phyloP scores from a whole-genome alignment of 306 rosid species.

The Mimosa bimucronata region DNA sequence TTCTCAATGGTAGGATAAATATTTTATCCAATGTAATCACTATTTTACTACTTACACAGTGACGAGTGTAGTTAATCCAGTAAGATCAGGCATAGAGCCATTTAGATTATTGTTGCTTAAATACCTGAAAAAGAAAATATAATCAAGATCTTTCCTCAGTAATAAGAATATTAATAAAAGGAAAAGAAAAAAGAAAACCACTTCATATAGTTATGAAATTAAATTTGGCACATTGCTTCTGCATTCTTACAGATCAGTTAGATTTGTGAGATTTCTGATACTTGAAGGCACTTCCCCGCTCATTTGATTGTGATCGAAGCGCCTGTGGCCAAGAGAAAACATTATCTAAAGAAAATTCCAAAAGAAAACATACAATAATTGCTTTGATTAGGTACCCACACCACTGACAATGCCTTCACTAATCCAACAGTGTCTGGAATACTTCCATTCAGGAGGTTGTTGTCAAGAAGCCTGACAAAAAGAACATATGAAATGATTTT shows the following conservation, averaged over 20 bases:
- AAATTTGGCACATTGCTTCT: constrained; percentile 13
- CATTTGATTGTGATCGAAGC: constrained; percentile 55
- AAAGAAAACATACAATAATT: not conserved
- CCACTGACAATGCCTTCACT: constrained; percentile 48
- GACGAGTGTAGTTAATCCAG: constrained; percentile 44
- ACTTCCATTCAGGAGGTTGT: constrained; percentile 48
- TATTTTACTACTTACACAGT: constrained; percentile 55
- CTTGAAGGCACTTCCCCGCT: constrained; percentile 50
- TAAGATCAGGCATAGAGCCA: constrained; percentile 58
- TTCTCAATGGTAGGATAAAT: not conserved
- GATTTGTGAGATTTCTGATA: constrained; percentile 41
- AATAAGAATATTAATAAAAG: not conserved
- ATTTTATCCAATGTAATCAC: not conserved
- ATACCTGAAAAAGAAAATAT: constrained; percentile 40
- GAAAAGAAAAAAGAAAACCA: not conserved
- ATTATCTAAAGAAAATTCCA: constrained; percentile 10
- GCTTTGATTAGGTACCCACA: constrained; percentile 60
- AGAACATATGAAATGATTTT: constrained; percentile 8
- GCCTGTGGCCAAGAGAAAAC: constrained; percentile 51
- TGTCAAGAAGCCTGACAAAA: constrained; percentile 59
- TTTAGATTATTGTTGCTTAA: constrained; percentile 58
- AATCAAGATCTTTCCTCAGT: constrained; percentile 21
- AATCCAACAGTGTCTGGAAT: constrained; percentile 55
- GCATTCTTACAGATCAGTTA: constrained; percentile 59
- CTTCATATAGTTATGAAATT: constrained; percentile 26